Evolutionary conservation across 2,329 filamentous ascomycete species (phyloP).

Genomic region (Alternaria rosae): DNA sequence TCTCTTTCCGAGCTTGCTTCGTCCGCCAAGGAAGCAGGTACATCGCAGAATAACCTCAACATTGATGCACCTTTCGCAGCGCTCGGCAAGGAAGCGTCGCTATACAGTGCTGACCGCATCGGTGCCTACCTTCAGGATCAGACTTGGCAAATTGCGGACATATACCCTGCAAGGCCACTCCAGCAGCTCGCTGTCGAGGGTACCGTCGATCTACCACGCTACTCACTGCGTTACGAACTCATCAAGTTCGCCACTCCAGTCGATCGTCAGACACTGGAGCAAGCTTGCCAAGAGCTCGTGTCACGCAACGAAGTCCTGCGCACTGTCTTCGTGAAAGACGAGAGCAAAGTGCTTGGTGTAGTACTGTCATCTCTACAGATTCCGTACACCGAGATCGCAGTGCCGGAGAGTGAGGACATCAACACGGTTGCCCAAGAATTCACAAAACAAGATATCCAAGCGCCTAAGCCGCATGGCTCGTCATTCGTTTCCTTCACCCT

Average conservation of each 20-base stretch:
- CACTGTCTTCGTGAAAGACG: constrained; percentile 66
- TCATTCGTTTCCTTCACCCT: constrained; percentile 50
- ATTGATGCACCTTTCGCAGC: constrained; percentile 60
- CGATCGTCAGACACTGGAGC: constrained; percentile 58
- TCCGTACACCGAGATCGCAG: constrained; percentile 52
- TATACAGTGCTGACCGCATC: constrained; percentile 59
- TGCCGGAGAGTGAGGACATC: constrained; percentile 57
- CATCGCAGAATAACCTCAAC: constrained; percentile 23
- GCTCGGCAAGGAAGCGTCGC: constrained; percentile 53
- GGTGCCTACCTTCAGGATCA: constrained; percentile 61
- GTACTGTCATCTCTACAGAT: constrained; percentile 64
- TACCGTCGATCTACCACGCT: constrained; percentile 65
- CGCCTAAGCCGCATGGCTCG: constrained; percentile 65
- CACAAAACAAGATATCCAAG: constrained; percentile 64
- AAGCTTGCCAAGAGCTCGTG: constrained; percentile 64
- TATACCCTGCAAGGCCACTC: constrained; percentile 65
- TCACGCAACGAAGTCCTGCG: constrained; percentile 69
- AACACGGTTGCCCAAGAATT: constrained; percentile 62
- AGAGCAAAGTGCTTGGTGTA: constrained; percentile 62
- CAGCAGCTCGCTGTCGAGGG: constrained; percentile 67
- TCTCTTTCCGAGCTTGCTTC: constrained; percentile 48
- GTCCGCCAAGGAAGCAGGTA: constrained; percentile 40
- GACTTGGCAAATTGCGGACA: constrained; percentile 61
- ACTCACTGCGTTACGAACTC: constrained; percentile 69
- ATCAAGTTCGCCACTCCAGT: constrained; percentile 66